Base-by-base conservation (phyloP, 176 grass and related monocot genomes). In the Bothriochloa decipiens region DNA sequence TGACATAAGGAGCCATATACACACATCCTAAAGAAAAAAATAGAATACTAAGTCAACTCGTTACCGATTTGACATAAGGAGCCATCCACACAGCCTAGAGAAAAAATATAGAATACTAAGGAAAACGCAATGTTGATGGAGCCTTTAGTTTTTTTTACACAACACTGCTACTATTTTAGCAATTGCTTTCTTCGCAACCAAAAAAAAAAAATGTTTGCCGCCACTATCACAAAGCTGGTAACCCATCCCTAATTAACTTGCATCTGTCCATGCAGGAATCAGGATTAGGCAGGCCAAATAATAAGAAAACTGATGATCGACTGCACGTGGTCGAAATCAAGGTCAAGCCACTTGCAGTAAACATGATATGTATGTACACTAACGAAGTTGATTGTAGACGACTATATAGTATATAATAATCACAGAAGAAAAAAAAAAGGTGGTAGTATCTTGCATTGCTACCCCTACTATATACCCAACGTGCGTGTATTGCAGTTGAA, bases 291-390 rank as follows among this genome's bases (percentile, higher is more conserved):
- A 80, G 42, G 52, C 8, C 8, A 32, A 50, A 72, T 10, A 36
- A 50, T 15, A 41, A 64, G 5, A 40, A 46, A 72, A 74, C 20
- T 69, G 46, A 79, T 58, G 55, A 11, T 58, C 50, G 0, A n/a
- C 55, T 86, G 25, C 33, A 40, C 68, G 77, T 86, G 84, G 15
- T 74, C 39, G 10, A 81, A 86, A 86, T 67, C 33, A 32, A 80
- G 41, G 77, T 86, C 58, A 86, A 81, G 6, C 28, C 47, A 33
- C 49, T 53, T 55, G 73, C 18, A n/a, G 12, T 14, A 52, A 18
- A 11, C 1, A 32, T 36, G 9, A 18, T 22, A 52, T 53, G 26
- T 20, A 3, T 18, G 29, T 36, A 5, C 0, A 63, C 11, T 11
- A 47, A 11, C 55, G 3, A 58, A 58, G 55, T 58, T 57, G 8